phyloP scores from a whole-genome alignment of 2,329 filamentous ascomycete species.

The Alternaria sp. region DNA sequence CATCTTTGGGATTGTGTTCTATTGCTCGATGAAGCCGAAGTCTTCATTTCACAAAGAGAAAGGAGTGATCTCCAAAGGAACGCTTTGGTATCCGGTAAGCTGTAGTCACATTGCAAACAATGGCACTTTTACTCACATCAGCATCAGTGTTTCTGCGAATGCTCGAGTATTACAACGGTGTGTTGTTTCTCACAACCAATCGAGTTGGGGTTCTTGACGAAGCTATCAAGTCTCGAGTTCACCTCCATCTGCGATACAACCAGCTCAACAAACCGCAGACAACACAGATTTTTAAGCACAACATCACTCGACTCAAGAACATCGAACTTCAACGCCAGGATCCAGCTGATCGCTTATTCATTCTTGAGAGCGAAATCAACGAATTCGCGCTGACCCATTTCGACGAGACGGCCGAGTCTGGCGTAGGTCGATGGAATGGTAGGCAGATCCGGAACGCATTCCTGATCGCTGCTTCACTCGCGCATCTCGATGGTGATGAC shows the following conservation, averaged over 20 bases:
- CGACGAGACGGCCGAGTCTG: not conserved
- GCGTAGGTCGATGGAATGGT: not conserved
- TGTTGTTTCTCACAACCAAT: slow-evolving; percentile 54
- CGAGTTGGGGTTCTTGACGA: slow-evolving; percentile 48
- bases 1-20: not conserved
- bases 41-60: not conserved
- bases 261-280: not conserved
- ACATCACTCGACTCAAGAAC: not conserved
- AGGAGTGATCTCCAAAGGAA: not conserved
- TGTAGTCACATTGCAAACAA: not conserved
- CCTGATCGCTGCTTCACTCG: not conserved
- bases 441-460: not conserved
- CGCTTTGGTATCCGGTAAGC: not conserved
- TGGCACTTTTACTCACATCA: fast-evolving
- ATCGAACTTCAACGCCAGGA: not conserved
- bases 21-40: not conserved
- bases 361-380: not conserved
- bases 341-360: not conserved
- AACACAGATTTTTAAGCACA: not conserved
- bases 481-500: not conserved
- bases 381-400: not conserved
- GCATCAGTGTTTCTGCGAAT: slow-evolving; percentile 35
- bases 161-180: slow-evolving; percentile 52
- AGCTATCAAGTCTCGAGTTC: slow-evolving; percentile 20
- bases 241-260: not conserved